Conservation (phyloP, 2,329 filamentous ascomycete genomes). For the Boeremia exigua region DNA sequence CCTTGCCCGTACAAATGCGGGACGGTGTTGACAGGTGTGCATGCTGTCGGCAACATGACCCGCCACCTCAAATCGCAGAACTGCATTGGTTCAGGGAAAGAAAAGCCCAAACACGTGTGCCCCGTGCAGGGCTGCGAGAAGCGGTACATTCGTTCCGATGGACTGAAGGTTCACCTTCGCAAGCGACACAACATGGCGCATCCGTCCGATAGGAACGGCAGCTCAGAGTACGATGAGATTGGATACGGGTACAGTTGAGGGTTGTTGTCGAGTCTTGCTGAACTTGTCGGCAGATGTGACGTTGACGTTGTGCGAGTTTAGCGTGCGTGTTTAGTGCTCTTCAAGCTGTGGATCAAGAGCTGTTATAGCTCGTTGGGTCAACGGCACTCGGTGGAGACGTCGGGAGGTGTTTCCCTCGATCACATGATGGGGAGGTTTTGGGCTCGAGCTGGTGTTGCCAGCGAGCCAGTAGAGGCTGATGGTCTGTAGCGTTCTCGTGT, state of each 20-base stretch:
- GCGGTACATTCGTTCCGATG: conserved; percentile 37
- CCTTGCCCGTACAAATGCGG: conserved; percentile 33
- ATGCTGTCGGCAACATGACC: conserved; percentile 38
- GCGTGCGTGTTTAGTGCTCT: too few relatives aligned
- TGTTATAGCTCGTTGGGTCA: too few relatives aligned
- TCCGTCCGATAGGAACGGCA: neutral
- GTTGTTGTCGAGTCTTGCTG: neutral
- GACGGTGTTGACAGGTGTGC: conserved; percentile 27
- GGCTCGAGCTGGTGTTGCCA: too few relatives aligned
- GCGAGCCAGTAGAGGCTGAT: too few relatives aligned
- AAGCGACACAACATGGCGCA: conserved; percentile 23
- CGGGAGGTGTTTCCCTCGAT: too few relatives aligned
- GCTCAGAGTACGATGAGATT: conserved; percentile 1
- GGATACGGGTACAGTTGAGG: conserved; percentile 1
- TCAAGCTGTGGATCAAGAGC: too few relatives aligned
- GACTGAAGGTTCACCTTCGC: conserved; percentile 25
- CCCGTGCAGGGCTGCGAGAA: conserved; percentile 26
- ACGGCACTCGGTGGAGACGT: too few relatives aligned
- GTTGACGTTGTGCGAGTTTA: too few relatives aligned
- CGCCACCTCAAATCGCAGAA: conserved; percentile 35
- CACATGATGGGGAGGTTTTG: too few relatives aligned
- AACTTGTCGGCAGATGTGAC: neutral
- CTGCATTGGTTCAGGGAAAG: conserved; percentile 25
- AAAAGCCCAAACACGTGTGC: conserved; percentile 24
- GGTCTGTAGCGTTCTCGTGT: too few relatives aligned